These are phyloP conservation scores for Diophrys sp. DNA, from an alignment of 73 alveolate genomes.

Conservation along the genomic window DNA sequence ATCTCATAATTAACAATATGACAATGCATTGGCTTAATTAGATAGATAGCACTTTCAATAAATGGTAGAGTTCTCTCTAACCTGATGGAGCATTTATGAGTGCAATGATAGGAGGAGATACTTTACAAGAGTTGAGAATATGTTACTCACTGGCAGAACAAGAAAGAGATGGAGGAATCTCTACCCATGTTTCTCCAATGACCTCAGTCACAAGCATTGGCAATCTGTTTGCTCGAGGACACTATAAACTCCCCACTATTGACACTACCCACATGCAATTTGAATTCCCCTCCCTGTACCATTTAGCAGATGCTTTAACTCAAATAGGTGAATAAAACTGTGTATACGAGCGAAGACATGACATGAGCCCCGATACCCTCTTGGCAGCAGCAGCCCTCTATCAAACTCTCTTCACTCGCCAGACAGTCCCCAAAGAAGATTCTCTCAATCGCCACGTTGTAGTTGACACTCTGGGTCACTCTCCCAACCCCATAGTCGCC, in stretches of 20 bases:
- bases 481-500: not conserved
- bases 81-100: conserved; percentile 62
- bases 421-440: conserved; percentile 19
- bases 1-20: conserved; percentile 35
- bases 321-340: conserved; percentile 48
- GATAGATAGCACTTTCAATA: conserved; percentile 8
- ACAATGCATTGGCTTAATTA: conserved; percentile 58
- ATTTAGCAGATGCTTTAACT: conserved; percentile 27
- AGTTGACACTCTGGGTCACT: not conserved
- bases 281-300: conserved; percentile 46
- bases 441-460: not conserved
- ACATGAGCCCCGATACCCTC: conserved; percentile 22
- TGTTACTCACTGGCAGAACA: conserved; percentile 46
- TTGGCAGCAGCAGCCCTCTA: conserved; percentile 61
- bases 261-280: conserved; percentile 26
- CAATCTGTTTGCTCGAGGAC: conserved; percentile 33
- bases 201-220: conserved; percentile 56
- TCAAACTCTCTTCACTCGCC: conserved; percentile 53
- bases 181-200: conserved; percentile 48
- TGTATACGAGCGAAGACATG: conserved; percentile 6
- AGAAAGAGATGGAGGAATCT: conserved; percentile 44
- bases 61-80: conserved; percentile 9
- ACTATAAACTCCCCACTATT: conserved; percentile 47
- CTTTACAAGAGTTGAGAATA: conserved; percentile 56
- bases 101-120: conserved; percentile 54